These are phyloP conservation scores for Hibiscus mutabilis DNA, from an alignment of 345 rosid species.

Conservation along the genomic window DNA sequence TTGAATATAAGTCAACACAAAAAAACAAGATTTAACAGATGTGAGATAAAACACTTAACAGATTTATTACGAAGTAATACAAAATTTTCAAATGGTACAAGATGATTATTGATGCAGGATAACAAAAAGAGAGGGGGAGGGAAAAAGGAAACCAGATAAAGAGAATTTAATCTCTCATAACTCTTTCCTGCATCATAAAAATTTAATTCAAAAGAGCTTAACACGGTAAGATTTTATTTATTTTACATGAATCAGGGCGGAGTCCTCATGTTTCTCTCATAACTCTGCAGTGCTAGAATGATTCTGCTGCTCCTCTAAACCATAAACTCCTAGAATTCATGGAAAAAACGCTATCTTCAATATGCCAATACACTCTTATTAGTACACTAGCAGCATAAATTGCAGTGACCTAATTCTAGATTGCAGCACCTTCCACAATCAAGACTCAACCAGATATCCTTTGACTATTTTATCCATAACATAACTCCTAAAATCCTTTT, in stretches of 20 bases:
- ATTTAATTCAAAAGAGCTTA: neutral
- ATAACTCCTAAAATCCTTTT: neutral
- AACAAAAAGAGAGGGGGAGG: neutral
- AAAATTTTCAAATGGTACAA: too few species aligned
- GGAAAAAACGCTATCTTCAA: neutral
- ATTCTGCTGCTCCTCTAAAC: neutral
- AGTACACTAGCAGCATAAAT: neutral
- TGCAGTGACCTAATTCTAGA: neutral
- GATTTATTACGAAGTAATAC: too few species aligned
- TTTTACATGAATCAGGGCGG: neutral
- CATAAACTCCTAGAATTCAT: neutral
- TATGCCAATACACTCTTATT: neutral
- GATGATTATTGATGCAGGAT: neutral
- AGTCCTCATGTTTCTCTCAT: neutral
- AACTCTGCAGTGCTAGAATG: neutral
- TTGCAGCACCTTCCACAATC: neutral
- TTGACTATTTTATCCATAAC: neutral
- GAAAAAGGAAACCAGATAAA: neutral
- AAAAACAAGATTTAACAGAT: too few species aligned
- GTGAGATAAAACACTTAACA: too few species aligned
- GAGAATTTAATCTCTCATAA: neutral
- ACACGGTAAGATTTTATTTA: neutral
- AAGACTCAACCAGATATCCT: neutral
- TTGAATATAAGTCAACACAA: too few species aligned
- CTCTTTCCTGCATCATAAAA: neutral